Percentiles rank a stretch among this genome's conserved stretches.
These are phyloP conservation scores for Globisporangium takayamanum DNA, from an alignment of 352 stramenopile species.

Conservation along the genomic window DNA sequence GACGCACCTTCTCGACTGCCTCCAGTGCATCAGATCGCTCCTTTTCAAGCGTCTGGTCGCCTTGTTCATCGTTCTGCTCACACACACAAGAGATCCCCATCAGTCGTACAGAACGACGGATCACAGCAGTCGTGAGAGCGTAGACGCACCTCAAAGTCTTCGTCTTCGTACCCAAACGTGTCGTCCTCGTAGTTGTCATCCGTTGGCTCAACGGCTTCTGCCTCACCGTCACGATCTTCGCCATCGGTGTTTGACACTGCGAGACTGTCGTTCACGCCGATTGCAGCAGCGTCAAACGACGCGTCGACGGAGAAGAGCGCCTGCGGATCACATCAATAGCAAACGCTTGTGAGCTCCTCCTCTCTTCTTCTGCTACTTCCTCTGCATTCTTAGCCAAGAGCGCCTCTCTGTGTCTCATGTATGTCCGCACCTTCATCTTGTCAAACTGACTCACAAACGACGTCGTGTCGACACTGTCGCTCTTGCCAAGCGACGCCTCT, in stretches of 20 bases:
- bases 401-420: no score
- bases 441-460: constrained; percentile 30
- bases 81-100: not conserved
- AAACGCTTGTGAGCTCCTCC: not conserved
- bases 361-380: not conserved
- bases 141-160: constrained; percentile 54
- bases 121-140: not conserved
- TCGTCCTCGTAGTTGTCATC: constrained; percentile 13
- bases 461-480: constrained; percentile 1
- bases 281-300: constrained; percentile 16
- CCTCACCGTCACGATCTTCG: constrained; percentile 5
- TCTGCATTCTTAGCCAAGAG: no score
- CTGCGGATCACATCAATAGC: not conserved
- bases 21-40: not conserved
- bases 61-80: not conserved
- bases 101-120: not conserved
- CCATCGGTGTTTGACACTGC: not conserved
- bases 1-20: not conserved
- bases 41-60: not conserved
- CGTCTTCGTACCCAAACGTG: constrained; percentile 66
- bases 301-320: constrained; percentile 15
- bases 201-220: constrained; percentile 1
- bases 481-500: constrained; percentile 1
- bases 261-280: constrained; percentile 1
- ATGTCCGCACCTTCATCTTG: constrained; percentile 29